Evolutionary conservation across 805 yeast genomes (phyloP).

Genomic region (Yarrowia deformans): DNA sequence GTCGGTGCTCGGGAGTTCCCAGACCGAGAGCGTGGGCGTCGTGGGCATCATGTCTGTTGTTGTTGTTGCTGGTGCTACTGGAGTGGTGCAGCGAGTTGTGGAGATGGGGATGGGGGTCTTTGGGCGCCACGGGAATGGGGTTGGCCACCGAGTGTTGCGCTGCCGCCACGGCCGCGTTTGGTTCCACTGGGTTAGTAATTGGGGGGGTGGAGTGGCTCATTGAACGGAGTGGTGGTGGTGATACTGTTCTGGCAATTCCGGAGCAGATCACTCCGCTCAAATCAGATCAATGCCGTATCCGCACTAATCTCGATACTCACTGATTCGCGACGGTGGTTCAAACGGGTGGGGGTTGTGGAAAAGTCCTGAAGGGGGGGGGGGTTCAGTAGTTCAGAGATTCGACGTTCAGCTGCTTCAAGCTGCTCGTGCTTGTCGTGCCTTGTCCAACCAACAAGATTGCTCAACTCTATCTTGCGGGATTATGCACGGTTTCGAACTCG

Average conservation of each 20-base stretch:
- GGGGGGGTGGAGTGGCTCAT: too few species aligned
- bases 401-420: not conserved
- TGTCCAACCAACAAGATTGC: slow-evolving; percentile 24
- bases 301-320: slow-evolving; percentile 9
- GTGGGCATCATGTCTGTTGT: slow-evolving; percentile 7
- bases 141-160: slow-evolving; percentile 34
- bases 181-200: slow-evolving; percentile 28
- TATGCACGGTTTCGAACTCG: slow-evolving; percentile 8
- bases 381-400: not conserved
- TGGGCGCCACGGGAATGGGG: slow-evolving; percentile 21
- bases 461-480: slow-evolving; percentile 37
- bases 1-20: slow-evolving; percentile 28
- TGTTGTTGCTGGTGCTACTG: not conserved
- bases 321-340: not conserved
- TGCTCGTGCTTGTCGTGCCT: too few species aligned
- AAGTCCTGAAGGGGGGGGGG: not conserved
- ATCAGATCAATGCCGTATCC: too few species aligned
- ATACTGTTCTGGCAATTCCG: too few species aligned
- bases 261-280: too few species aligned
- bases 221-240: too few species aligned
- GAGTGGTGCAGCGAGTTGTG: not conserved
- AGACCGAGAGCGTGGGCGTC: slow-evolving; percentile 10
- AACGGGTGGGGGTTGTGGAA: too few species aligned
- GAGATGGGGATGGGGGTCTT: slow-evolving; percentile 26
- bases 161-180: slow-evolving; percentile 11